These are phyloP conservation scores for Cladophialophora chaetospira DNA, from an alignment of 2,329 filamentous ascomycete genomes.

Conservation along the genomic window DNA sequence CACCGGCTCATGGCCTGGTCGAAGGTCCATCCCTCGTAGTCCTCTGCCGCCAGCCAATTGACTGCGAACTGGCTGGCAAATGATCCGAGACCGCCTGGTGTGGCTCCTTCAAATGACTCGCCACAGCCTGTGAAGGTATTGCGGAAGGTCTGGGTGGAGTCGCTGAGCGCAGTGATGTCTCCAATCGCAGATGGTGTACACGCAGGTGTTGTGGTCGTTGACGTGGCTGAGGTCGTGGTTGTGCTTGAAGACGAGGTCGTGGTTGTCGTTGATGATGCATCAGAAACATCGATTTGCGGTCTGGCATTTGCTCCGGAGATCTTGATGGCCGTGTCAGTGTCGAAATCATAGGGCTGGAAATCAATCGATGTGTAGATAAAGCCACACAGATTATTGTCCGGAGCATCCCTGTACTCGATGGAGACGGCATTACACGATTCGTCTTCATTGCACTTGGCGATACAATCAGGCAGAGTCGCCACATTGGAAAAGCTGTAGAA, in stretches of 20 bases:
- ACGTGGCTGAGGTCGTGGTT: conserved; percentile 5
- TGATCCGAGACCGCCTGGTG: neutral
- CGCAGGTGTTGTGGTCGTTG: conserved; percentile 1
- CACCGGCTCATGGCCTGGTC: conserved; percentile 6
- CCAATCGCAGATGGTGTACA: conserved; percentile 8
- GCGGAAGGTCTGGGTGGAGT: conserved; percentile 8
- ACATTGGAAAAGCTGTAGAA: neutral
- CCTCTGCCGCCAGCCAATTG: neutral
- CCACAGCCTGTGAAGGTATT: conserved; percentile 7
- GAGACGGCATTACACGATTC: conserved; percentile 1
- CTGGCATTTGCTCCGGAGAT: conserved; percentile 5
- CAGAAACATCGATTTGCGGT: neutral
- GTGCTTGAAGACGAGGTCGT: neutral
- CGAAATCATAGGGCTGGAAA: conserved; percentile 4
- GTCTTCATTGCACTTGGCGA: conserved; percentile 5
- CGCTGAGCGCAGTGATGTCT: conserved; percentile 6
- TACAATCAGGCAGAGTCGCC: conserved; percentile 2
- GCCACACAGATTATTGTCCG: conserved; percentile 2
- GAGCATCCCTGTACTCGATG: conserved; percentile 4
- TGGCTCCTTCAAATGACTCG: conserved; percentile 4
- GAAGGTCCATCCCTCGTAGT: conserved; percentile 3
- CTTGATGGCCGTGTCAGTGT: conserved; percentile 5
- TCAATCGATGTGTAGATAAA: conserved; percentile 8
- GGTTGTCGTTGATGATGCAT: neutral
- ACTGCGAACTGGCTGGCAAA: conserved; percentile 8